Conservation (phyloP, 1,284 basidiomycete genomes). For the Malassezia equina region DNA sequence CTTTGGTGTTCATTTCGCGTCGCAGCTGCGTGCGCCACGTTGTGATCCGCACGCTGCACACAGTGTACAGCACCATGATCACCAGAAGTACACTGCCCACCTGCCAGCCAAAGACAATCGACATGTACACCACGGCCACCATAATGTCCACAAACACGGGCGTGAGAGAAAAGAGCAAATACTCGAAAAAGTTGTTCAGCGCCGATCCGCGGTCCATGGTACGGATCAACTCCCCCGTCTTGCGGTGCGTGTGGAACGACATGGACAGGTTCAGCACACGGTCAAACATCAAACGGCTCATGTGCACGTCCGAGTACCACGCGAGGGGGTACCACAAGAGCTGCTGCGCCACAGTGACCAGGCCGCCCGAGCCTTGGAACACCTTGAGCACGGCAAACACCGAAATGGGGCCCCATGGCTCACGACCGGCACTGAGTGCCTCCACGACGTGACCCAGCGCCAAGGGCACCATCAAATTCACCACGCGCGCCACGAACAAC, state of each 20-base stretch:
- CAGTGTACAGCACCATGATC: constrained; percentile 68
- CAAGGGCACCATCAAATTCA: constrained; percentile 65
- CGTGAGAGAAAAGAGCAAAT: constrained; percentile 64
- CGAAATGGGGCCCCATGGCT: constrained; percentile 34
- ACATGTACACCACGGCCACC: constrained; percentile 53
- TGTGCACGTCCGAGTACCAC: constrained; percentile 59
- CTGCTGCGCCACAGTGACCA: constrained; percentile 35
- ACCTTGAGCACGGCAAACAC: constrained; percentile 48
- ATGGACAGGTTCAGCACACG: constrained; percentile 57
- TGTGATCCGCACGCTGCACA: constrained; percentile 57
- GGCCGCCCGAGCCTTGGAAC: constrained; percentile 49
- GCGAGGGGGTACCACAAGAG: constrained; percentile 64
- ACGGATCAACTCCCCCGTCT: constrained; percentile 60
- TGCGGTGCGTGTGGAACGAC: constrained; percentile 67
- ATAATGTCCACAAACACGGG: constrained; percentile 69
- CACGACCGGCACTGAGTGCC: constrained; percentile 33
- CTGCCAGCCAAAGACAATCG: constrained; percentile 60
- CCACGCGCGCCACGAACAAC: constrained; percentile 62
- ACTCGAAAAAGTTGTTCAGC: constrained; percentile 50
- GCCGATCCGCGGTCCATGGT: constrained; percentile 59
- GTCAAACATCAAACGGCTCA: constrained; percentile 46
- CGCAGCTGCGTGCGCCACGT: constrained; percentile 64
- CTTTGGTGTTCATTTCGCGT: constrained; percentile 32
- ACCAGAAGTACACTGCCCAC: constrained; percentile 64
- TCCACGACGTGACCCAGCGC: constrained; percentile 61